Conservation (phyloP, 2,329 filamentous ascomycete species). For the Daldinia eschscholtzii region DNA sequence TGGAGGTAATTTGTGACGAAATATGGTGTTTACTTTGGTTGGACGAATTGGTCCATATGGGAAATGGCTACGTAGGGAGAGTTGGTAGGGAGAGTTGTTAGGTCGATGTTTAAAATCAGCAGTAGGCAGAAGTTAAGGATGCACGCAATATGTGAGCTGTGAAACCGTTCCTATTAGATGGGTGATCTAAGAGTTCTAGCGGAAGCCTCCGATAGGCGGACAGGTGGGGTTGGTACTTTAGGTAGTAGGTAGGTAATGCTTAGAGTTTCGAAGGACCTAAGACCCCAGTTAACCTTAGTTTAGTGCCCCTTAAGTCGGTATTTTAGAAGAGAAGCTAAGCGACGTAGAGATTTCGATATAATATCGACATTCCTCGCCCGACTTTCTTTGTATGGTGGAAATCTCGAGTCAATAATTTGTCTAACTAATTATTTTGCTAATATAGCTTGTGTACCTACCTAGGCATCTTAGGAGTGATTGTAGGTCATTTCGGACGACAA, state of each 20-base stretch:
- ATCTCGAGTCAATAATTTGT: not conserved
- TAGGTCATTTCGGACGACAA: not conserved
- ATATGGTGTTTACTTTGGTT: not conserved
- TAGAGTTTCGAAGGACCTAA: constrained; percentile 4
- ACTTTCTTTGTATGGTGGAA: not conserved
- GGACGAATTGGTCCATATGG: not conserved
- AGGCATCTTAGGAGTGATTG: not conserved
- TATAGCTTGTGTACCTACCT: not conserved
- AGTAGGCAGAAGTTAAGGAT: not conserved
- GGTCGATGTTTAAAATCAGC: not conserved
- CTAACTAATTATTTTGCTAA: not conserved
- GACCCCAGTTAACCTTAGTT: constrained; percentile 4
- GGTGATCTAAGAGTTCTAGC: constrained; percentile 22
- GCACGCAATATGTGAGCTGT: constrained; percentile 18
- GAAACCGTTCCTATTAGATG: constrained; percentile 23
- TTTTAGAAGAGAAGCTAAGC: not conserved
- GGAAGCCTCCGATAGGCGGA: constrained; percentile 41
- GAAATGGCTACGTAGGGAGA: constrained; percentile 18
- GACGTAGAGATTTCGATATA: constrained; percentile 39
- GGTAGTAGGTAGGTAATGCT: too few relatives aligned
- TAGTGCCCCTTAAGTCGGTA: not conserved
- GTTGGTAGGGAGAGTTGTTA: not conserved
- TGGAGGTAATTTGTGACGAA: constrained; percentile 18
- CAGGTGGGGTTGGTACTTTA: constrained; percentile 32
- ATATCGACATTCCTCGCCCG: constrained; percentile 24